Percentiles rank a stretch among this genome's conserved stretches.
Conservation (phyloP, 2,329 filamentous ascomycete genomes). For the Seiridium unicorne region DNA sequence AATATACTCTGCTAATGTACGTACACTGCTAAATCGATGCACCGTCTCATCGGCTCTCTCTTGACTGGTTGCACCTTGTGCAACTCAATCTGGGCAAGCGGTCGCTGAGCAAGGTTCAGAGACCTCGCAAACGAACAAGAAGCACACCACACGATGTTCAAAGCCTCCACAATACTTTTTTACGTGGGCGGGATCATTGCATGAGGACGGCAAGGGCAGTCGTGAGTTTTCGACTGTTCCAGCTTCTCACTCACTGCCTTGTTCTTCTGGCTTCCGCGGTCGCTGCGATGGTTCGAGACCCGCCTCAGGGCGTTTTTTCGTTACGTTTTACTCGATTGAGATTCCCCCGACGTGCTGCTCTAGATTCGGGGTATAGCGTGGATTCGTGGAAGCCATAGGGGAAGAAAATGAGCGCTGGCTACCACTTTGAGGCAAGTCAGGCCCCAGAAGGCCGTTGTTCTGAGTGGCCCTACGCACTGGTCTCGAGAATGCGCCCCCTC, state of each 20-base stretch:
- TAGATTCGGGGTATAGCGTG: neutral
- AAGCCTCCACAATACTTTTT: neutral
- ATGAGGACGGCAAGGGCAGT: neutral
- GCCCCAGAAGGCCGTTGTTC: neutral
- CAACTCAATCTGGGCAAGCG: neutral
- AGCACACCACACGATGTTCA: neutral
- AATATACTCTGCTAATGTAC: neutral
- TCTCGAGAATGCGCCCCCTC: neutral
- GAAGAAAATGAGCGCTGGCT: neutral
- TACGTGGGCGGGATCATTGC: neutral
- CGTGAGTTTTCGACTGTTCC: neutral
- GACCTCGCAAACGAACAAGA: neutral
- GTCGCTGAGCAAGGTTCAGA: no score
- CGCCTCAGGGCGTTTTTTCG: conserved; percentile 8
- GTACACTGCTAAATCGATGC: neutral
- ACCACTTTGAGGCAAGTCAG: neutral
- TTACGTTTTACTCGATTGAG: conserved; percentile 10
- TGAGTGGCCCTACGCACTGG: neutral
- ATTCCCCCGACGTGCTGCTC: conserved; percentile 5
- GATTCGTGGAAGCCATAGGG: neutral
- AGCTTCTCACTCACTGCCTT: neutral
- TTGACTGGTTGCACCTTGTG: neutral
- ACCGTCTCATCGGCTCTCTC: neutral
- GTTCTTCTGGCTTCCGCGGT: neutral
- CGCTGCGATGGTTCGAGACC: conserved; percentile 8